Evolutionary conservation across 495 filamentous ascomycete genomes (phyloP).

Genomic region (Bryoglossum gracile): DNA sequence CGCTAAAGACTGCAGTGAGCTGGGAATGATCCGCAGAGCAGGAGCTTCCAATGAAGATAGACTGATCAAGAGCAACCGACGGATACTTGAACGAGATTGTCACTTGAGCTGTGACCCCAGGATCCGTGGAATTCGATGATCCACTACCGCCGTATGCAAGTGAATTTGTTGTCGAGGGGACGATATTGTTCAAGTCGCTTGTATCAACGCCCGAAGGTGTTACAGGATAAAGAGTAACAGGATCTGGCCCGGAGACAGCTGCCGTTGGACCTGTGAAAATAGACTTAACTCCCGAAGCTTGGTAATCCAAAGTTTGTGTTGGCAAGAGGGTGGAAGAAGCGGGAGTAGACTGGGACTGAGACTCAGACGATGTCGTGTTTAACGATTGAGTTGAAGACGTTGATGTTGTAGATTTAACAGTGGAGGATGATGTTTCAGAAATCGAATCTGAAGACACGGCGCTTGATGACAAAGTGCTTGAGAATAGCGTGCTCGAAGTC

Average conservation of each 20-base stretch:
- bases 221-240: neutral
- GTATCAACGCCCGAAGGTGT: neutral
- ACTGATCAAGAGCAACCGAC: constrained; percentile 15
- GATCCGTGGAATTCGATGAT: neutral
- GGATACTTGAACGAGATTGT: constrained; percentile 15
- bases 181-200: neutral
- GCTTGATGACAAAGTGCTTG: neutral
- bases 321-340: neutral
- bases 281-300: neutral
- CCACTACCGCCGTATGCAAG: neutral
- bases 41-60: constrained; percentile 9
- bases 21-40: constrained; percentile 6
- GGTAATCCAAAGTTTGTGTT: too few relatives aligned
- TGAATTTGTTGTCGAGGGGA: neutral
- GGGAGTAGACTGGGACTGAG: neutral
- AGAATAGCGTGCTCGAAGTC: neutral
- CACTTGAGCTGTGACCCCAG: neutral
- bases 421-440: too few relatives aligned
- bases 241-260: neutral
- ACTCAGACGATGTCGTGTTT: too few relatives aligned
- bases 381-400: neutral
- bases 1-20: constrained; percentile 11
- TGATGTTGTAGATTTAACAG: too few relatives aligned
- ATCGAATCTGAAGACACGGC: neutral
- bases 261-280: neutral